Percentiles rank a stretch among this genome's conserved stretches.
Conservation (phyloP, 1,284 basidiomycete genomes). For the Chalciporus sp. region DNA sequence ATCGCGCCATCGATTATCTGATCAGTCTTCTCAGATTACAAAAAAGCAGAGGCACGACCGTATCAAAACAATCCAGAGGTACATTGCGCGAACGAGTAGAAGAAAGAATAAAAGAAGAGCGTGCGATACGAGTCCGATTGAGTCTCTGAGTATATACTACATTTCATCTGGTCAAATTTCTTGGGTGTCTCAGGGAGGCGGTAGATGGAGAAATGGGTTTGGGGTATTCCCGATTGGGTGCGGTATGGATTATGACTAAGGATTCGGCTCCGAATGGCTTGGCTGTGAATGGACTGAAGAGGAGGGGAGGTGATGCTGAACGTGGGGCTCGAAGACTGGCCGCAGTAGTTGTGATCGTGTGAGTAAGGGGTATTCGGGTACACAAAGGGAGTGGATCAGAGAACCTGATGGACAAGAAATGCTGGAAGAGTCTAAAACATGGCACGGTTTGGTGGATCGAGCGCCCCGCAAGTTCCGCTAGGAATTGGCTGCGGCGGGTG, state of each 20-base stretch:
- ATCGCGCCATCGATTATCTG: too few species aligned
- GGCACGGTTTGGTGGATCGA: not conserved
- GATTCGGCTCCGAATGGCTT: too few species aligned
- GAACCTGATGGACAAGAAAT: constrained; percentile 20
- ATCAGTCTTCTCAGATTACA: too few species aligned
- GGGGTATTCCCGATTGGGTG: constrained; percentile 25
- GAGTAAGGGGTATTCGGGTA: too few species aligned
- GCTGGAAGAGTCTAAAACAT: constrained; percentile 2
- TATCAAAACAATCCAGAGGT: too few species aligned
- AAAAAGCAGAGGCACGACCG: too few species aligned
- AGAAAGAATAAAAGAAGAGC: too few species aligned
- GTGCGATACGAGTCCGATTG: too few species aligned
- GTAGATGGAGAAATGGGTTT: constrained; percentile 15
- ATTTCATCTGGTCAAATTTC: too few species aligned
- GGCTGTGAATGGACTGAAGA: constrained; percentile 13
- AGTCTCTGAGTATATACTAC: too few species aligned
- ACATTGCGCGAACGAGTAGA: too few species aligned
- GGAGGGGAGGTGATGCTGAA: constrained; percentile 3
- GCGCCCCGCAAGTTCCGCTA: constrained; percentile 8
- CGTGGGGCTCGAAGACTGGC: constrained; percentile 23
- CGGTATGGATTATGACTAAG: constrained; percentile 9
- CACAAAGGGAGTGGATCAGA: constrained; percentile 10
- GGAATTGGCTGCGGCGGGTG: constrained; percentile 5
- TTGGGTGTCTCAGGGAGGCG: constrained; percentile 8
- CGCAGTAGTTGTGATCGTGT: too few species aligned